phyloP scores from a whole-genome alignment of 73 alveolate species.

The Uronychia setigera region DNA sequence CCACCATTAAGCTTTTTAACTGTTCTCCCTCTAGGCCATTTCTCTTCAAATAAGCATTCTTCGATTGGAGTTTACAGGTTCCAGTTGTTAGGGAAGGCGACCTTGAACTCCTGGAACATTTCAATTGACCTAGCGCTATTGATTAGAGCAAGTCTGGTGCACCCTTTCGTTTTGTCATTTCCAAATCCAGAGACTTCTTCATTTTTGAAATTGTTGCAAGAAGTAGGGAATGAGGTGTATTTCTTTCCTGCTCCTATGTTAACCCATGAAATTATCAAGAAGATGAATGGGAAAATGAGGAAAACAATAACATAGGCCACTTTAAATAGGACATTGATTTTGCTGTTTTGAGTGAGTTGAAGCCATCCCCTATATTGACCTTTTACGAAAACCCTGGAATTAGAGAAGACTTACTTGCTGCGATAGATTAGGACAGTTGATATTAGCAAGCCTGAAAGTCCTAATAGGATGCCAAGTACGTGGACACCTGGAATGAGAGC shows the following conservation, averaged over 20 bases:
- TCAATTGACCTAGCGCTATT: background rate
- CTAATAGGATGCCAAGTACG: no score
- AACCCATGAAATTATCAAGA: background rate
- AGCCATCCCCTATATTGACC: background rate
- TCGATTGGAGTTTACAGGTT: background rate
- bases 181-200: background rate
- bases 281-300: background rate
- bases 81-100: background rate
- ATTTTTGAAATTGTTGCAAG: background rate
- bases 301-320: background rate
- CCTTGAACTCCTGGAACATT: background rate
- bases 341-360: background rate
- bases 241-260: background rate
- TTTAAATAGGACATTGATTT: background rate
- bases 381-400: background rate
- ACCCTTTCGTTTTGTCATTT: background rate
- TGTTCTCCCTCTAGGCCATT: background rate
- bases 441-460: no score
- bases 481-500: background rate
- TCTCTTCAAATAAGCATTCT: background rate
- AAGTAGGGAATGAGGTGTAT: background rate
- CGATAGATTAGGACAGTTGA: no score
- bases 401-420: no score
- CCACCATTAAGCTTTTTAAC: background rate
- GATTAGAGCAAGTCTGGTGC: background rate